Base-by-base conservation (phyloP, 331 rosid genomes). In the Spiraea crenata region DNA sequence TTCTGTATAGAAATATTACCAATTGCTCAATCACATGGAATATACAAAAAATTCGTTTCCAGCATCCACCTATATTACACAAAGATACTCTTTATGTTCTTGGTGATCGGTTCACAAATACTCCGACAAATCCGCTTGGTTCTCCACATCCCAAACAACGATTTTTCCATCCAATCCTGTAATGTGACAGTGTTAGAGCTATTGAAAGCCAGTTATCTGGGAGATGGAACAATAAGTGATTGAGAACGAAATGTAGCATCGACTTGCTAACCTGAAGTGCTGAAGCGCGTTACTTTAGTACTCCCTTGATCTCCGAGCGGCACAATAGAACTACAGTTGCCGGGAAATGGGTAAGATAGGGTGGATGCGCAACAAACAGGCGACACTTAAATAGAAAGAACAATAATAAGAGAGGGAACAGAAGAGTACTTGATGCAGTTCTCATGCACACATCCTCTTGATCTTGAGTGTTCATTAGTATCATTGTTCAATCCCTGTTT, bases 121-220 rank as follows among this genome's bases (percentile, higher is more conserved):
- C 69, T 71, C 92, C 12, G 80, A 59, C 39, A 93, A 79, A 77
- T 93, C 96, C 66, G 52, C 84, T 73, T 87, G 88, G 70, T 86
- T 72, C 87, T 86, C 99, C 89, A 93, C 79, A 79, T 93, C 91
- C 99, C 99, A 91, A 15, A 87, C 39, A 55, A 77, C 95, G 56
- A 93, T 82, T 79, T 81, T 93, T 45, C 99, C 99, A 73, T 93
- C 97, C 85, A 93, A 74, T 42, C 99, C 99, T 93, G 89, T 69
- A n/a, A 71, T 42, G 56, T 46, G 6, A 50, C 56, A 48, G 70
- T 50, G 48, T 35, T 44, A 19, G 60, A 20, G 72, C 71, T 12
- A 74, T 71, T 31, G 42, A 5, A 77, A 51, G 60, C 41, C 3
- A 4, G 14, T 40, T 5, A 56, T 3, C 64, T 10, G 46, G n/a